Percentiles rank a stretch among this genome's conserved stretches.
phyloP scores from a whole-genome alignment of 2,329 filamentous ascomycete genomes.

The Metarhizium rileyi region DNA sequence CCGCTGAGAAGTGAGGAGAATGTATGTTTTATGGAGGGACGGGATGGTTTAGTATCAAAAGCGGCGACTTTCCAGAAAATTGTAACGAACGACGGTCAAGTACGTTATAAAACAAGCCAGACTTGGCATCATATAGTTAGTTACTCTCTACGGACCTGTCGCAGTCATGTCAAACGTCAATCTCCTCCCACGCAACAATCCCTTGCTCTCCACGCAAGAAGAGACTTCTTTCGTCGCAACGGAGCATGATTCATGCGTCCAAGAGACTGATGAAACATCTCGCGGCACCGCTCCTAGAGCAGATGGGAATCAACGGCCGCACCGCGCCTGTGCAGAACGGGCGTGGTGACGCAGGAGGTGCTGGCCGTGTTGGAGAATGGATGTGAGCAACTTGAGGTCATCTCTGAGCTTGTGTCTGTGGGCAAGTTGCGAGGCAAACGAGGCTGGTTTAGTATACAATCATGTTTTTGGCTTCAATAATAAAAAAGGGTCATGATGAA shows the following conservation, averaged over 20 bases:
- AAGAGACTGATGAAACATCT: conserved; percentile 12
- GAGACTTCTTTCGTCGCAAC: neutral
- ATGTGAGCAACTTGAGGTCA: too few species aligned
- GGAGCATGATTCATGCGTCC: conserved; percentile 6
- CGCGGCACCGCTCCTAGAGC: conserved; percentile 12
- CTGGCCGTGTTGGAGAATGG: conserved; percentile 23
- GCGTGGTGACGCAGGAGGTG: conserved; percentile 36
- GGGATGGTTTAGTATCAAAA: neutral
- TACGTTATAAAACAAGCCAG: too few species aligned
- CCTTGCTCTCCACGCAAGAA: conserved; percentile 7
- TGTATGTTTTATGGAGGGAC: too few species aligned
- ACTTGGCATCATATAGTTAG: too few species aligned
- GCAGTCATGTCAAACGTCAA: conserved; percentile 1
- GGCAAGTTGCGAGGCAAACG: too few species aligned
- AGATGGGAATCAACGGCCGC: conserved; percentile 15
- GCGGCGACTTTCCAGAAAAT: conserved; percentile 19
- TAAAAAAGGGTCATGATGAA: too few species aligned
- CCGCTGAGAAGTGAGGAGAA: neutral
- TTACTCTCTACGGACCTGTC: too few species aligned
- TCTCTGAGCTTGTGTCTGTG: too few species aligned
- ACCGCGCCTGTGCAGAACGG: conserved; percentile 37
- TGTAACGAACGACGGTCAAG: too few species aligned
- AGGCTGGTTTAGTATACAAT: too few species aligned
- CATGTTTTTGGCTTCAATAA: too few species aligned
- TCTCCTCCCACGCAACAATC: conserved; percentile 3